These are phyloP conservation scores for Curvularia hawaiiensis DNA, from an alignment of 2,329 filamentous ascomycete genomes.

Conservation along the genomic window DNA sequence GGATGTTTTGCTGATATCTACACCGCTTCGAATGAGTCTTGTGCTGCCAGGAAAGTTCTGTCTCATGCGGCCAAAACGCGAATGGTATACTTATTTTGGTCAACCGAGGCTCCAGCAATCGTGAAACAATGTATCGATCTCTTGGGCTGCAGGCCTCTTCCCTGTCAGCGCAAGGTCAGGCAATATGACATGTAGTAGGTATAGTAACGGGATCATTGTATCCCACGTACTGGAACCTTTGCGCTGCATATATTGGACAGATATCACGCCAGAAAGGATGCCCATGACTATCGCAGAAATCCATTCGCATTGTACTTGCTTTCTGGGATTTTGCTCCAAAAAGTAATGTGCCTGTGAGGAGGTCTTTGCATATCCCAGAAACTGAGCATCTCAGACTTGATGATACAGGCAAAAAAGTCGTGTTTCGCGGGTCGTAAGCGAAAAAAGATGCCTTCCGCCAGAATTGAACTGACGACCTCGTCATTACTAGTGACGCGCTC, in stretches of 20 bases:
- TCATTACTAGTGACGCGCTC: slow-evolving; percentile 49
- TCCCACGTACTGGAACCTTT: background rate
- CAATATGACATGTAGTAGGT: background rate
- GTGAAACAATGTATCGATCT: background rate
- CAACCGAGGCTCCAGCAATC: background rate
- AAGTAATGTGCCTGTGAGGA: background rate
- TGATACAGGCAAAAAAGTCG: background rate
- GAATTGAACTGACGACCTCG: slow-evolving; percentile 40
- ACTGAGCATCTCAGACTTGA: background rate
- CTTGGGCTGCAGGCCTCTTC: background rate
- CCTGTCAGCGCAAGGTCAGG: background rate
- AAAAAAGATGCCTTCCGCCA: slow-evolving; percentile 15
- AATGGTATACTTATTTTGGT: background rate
- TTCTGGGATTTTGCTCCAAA: background rate
- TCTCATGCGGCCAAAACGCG: background rate
- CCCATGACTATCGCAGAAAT: too few relatives aligned
- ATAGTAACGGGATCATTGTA: background rate
- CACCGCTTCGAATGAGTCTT: background rate
- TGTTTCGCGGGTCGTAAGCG: too few relatives aligned
- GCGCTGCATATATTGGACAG: background rate
- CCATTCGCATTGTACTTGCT: background rate
- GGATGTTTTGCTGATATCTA: background rate
- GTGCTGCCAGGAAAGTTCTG: background rate
- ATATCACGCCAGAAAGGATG: background rate
- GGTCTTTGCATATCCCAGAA: background rate